phyloP scores from a whole-genome alignment of 352 stramenopile genomes.

The Phytophthora palmivora region DNA sequence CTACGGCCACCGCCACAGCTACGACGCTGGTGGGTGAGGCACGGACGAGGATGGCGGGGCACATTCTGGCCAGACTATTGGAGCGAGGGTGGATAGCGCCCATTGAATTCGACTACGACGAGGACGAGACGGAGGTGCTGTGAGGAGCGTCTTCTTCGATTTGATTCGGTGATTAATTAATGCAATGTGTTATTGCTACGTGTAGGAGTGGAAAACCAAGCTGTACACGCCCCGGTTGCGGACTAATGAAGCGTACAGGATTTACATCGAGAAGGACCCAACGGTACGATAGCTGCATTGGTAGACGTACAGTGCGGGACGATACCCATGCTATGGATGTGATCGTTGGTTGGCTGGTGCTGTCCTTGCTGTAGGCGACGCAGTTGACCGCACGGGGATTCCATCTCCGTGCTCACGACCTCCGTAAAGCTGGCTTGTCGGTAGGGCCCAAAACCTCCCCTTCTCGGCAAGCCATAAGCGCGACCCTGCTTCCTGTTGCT shows the following conservation, averaged over 20 bases:
- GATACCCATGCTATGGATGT: conserved; percentile 40
- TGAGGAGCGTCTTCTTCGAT: neutral
- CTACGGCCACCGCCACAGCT: conserved; percentile 24
- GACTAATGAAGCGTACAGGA: conserved; percentile 77
- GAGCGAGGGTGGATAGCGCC: conserved; percentile 67
- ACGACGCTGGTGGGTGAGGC: conserved; percentile 42
- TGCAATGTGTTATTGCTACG: neutral
- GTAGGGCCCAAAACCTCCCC: conserved; percentile 30
- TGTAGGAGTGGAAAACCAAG: conserved; percentile 52
- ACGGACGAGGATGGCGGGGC: conserved; percentile 45
- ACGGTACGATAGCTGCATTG: conserved; percentile 40
- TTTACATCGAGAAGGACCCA: conserved; percentile 87
- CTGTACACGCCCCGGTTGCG: conserved; percentile 67
- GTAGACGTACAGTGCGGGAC: conserved; percentile 7
- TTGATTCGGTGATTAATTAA: neutral
- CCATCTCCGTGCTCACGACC: conserved; percentile 35
- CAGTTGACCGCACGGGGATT: conserved; percentile 42
- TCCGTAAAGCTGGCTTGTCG: conserved; percentile 43
- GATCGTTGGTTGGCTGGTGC: conserved; percentile 34
- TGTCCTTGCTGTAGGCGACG: conserved; percentile 44
- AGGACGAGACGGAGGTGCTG: conserved; percentile 50
- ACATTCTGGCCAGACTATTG: conserved; percentile 62
- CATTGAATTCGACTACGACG: conserved; percentile 58
- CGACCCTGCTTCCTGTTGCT: conserved; percentile 6
- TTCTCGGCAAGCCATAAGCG: conserved; percentile 22